phyloP scores from a whole-genome alignment of 768 basidiomycete species.

The Lactarius sanguifluus region DNA sequence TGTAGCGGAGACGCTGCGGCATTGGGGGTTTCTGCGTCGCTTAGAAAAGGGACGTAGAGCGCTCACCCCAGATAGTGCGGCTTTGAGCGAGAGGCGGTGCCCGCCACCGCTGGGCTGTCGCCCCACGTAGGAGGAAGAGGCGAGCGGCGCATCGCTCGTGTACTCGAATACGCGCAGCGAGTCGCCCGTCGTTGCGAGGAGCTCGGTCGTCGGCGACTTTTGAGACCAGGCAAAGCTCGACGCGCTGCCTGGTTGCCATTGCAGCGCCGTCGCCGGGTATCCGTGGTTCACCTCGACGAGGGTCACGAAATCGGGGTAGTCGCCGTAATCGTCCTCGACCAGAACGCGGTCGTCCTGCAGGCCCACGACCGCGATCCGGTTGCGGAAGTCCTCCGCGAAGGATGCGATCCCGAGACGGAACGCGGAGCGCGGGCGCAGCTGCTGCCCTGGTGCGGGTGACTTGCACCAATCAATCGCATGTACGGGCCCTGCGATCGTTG shows the following conservation, averaged over 20 bases:
- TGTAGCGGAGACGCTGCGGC: conserved; percentile 31
- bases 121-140: conserved; percentile 68
- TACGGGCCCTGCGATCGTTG: conserved; percentile 60
- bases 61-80: conserved; percentile 78
- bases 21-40: conserved; percentile 18
- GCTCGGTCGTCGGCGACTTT: conserved; percentile 66
- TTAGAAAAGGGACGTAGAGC: conserved; percentile 11
- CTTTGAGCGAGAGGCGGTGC: conserved; percentile 70
- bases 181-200: conserved; percentile 93
- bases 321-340: conserved; percentile 78
- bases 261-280: conserved; percentile 90
- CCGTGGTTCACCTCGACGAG: conserved; percentile 83
- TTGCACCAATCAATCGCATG: conserved; percentile 90
- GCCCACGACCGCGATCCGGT: conserved; percentile 76
- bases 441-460: conserved; percentile 69
- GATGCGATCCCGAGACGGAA: conserved; percentile 88
- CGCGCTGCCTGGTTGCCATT: conserved; percentile 85
- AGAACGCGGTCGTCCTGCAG: conserved; percentile 86
- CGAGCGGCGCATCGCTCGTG: conserved; percentile 58
- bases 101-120: conserved; percentile 55
- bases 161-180: conserved; percentile 93
- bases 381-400: conserved; percentile 79
- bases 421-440: conserved; percentile 67
- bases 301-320: conserved; percentile 84
- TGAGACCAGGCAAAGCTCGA: conserved; percentile 64